Conservation (phyloP, 768 basidiomycete species). For the Rhodotorula kratochvilovae region DNA sequence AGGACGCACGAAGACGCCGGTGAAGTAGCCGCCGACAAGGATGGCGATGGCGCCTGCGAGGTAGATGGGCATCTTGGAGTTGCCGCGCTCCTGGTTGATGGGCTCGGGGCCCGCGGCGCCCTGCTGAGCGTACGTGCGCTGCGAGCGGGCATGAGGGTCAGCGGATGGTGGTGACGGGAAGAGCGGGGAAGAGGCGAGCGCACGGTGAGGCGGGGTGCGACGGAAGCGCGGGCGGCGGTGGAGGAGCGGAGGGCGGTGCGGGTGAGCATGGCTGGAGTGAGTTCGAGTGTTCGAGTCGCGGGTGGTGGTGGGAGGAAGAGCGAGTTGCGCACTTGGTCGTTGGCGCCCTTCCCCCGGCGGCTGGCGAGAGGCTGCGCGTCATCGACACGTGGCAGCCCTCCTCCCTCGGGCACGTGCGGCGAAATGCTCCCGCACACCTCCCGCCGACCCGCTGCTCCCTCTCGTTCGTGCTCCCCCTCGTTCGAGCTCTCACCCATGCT, state of each 20-base stretch:
- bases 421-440: no score
- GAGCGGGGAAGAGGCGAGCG: background rate
- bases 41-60: slow-evolving; percentile 19
- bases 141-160: background rate
- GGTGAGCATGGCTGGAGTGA: background rate
- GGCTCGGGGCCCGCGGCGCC: slow-evolving; percentile 27
- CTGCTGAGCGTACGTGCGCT: slow-evolving; percentile 12
- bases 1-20: slow-evolving; percentile 9
- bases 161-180: background rate
- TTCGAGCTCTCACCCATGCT: no score
- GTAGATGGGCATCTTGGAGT: slow-evolving; percentile 21
- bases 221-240: background rate
- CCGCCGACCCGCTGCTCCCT: no score
- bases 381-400: no score
- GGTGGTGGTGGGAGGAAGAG: background rate
- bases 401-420: no score
- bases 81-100: slow-evolving; percentile 27
- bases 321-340: no score
- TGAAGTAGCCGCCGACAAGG: slow-evolving; percentile 30
- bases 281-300: background rate
- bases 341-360: no score
- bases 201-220: slow-evolving; percentile 2
- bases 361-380: background rate
- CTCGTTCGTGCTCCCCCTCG: no score
- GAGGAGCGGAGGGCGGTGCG: background rate